Base-by-base conservation (phyloP, 805 yeast species). In the Barnettozyma siamensis region DNA sequence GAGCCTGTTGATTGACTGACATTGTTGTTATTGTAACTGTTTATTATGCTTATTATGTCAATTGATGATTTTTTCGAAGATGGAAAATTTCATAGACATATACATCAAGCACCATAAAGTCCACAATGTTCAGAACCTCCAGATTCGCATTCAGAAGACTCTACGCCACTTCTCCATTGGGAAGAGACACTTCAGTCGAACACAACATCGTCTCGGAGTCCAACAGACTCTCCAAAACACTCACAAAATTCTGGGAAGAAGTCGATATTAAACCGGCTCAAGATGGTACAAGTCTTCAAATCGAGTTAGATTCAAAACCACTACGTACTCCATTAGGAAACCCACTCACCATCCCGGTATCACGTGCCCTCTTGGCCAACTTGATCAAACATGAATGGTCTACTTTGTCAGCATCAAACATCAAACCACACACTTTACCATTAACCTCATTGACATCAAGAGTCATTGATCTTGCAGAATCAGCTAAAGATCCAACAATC, bases 341-440 rank as follows among this genome's bases (percentile, higher is more conserved):
- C 59, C 71, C 75, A 19, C 62, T 93, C 38, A 63, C 76, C 1
- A 63, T 93, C 12, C 95, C 96, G 5, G 55, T 58, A 20, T 47
- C 64, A 7, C 80, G 82, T 54, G 65, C 66, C 44, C 64, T 76
- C 9, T 66, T 93, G 48, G 96, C 96, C 0, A 70, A 79, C 47
- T 62, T 91, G 52, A 67, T 93, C 29, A 79, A 79, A 31, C 87
- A 87, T 55, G 99, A 93, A 64, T 93, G 99, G 99, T 72, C 77
- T 42, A 73, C 75, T 31, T 65, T 93, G 42, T 75, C 91, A 3
- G 72, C 72, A 43, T 69, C 81, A 46, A 67, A 75, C 35, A 76
- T 89, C 53, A 84, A 83, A 60, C 82, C 88, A 15, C 86, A 83
- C 56, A 67, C 84, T 30, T 70, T 93, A 33, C 98, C 98, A 1